Percentiles rank a stretch among this genome's conserved stretches.
These are phyloP conservation scores for Starmerella stigmatis DNA, from an alignment of 805 yeast species.

Conservation along the genomic window DNA sequence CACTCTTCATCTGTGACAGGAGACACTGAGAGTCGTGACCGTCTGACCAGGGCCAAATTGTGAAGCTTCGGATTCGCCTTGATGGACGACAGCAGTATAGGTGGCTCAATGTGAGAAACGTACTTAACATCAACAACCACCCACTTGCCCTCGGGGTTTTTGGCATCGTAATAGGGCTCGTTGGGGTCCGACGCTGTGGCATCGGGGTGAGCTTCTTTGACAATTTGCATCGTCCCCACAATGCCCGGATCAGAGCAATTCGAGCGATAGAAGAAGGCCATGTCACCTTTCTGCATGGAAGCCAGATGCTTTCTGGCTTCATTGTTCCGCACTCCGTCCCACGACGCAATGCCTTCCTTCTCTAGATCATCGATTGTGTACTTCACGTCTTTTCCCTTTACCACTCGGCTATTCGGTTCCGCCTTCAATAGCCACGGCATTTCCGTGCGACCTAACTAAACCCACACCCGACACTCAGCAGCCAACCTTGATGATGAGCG, in stretches of 20 bases:
- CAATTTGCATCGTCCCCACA: conserved; percentile 36
- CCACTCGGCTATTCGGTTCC: conserved; percentile 43
- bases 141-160: conserved; percentile 41
- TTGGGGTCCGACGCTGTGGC: conserved; percentile 34
- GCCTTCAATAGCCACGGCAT: conserved; percentile 44
- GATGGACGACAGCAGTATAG: conserved; percentile 38
- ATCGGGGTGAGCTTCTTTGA: conserved; percentile 30
- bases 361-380: conserved; percentile 40
- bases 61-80: conserved; percentile 30
- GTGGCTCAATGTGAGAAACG: conserved; percentile 33
- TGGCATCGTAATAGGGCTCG: conserved; percentile 41
- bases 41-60: conserved; percentile 39
- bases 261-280: conserved; percentile 46
- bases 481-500: too few relatives aligned
- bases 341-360: conserved; percentile 35
- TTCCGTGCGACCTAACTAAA: too few relatives aligned
- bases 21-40: conserved; percentile 43
- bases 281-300: conserved; percentile 40
- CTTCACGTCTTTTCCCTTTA: conserved; percentile 40
- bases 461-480: too few relatives aligned
- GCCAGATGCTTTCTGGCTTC: conserved; percentile 46
- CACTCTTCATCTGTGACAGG: conserved; percentile 41
- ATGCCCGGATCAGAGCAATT: conserved; percentile 47
- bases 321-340: conserved; percentile 53
- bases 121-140: conserved; percentile 46